Percentiles rank a stretch among this genome's conserved stretches.
Evolutionary conservation across 768 basidiomycete genomes (phyloP).

Genomic region (Kwoniella pini): DNA sequence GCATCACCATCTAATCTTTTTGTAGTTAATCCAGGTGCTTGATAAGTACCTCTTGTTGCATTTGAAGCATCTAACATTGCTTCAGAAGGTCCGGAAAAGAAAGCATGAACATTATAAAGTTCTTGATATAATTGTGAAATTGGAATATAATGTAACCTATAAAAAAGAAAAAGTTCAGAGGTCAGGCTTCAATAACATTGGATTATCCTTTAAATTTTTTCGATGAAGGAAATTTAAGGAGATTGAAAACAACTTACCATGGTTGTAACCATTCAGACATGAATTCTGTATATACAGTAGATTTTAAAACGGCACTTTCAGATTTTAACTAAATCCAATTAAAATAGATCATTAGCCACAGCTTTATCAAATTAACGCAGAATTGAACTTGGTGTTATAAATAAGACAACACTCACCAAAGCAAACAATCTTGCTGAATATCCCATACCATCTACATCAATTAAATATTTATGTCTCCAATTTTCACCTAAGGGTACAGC

Average conservation of each 20-base stretch:
- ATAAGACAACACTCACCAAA: conserved; percentile 49
- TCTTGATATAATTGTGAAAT: conserved; percentile 82
- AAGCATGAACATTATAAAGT: conserved; percentile 90
- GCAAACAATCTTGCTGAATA: conserved; percentile 83
- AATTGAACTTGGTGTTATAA: too few relatives aligned
- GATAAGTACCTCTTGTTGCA: conserved; percentile 56
- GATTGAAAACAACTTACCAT: conserved; percentile 60
- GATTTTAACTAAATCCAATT: conserved; percentile 64
- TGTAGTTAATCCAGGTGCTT: conserved; percentile 45
- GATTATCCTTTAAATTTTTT: not conserved
- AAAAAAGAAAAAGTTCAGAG: not conserved
- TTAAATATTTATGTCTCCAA: conserved; percentile 89
- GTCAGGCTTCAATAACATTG: not conserved
- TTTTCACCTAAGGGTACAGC: conserved; percentile 78
- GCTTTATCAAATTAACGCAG: too few relatives aligned
- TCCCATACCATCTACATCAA: conserved; percentile 93
- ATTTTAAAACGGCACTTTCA: conserved; percentile 85
- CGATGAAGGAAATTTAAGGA: too few relatives aligned
- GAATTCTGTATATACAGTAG: conserved; percentile 87
- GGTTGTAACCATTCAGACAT: conserved; percentile 89
- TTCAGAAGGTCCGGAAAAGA: conserved; percentile 80
- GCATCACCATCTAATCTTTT: conserved; percentile 65
- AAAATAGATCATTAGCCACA: too few relatives aligned
- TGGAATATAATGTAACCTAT: conserved; percentile 85
- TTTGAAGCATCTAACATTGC: conserved; percentile 63